Conservation (phyloP, 768 basidiomycete species). For the Podaxis sp. region DNA sequence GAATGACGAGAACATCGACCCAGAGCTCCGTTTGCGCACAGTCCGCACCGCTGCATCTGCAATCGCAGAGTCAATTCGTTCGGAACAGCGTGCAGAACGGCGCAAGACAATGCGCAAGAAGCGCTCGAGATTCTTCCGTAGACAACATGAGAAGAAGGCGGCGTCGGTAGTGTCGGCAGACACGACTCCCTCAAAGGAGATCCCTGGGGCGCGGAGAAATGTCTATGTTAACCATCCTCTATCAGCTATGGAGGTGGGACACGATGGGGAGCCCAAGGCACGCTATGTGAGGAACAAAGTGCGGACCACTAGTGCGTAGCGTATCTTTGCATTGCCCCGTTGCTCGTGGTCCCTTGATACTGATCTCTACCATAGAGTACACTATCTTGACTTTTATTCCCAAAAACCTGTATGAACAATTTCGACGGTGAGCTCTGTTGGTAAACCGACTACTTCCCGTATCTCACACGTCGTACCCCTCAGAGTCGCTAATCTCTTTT, state of each 20-base stretch:
- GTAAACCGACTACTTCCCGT: neutral
- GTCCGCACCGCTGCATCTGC: constrained; percentile 93
- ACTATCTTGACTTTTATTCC: constrained; percentile 89
- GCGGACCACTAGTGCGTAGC: constrained; percentile 82
- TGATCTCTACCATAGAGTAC: constrained; percentile 59
- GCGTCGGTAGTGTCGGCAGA: constrained; percentile 24
- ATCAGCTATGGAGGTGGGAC: constrained; percentile 62
- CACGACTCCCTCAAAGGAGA: constrained; percentile 33
- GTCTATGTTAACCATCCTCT: constrained; percentile 80
- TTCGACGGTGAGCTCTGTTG: constrained; percentile 65
- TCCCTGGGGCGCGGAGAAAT: constrained; percentile 62
- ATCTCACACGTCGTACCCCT: neutral
- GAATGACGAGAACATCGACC: constrained; percentile 73
- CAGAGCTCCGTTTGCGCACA: constrained; percentile 82
- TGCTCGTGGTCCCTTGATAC: constrained; percentile 10
- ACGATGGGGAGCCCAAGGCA: constrained; percentile 71
- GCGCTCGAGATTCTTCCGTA: constrained; percentile 60
- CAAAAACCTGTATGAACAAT: constrained; percentile 94
- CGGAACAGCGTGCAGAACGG: constrained; percentile 69
- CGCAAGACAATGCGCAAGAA: constrained; percentile 51
- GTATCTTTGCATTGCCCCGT: constrained; percentile 28
- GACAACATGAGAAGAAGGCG: constrained; percentile 46
- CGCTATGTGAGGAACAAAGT: constrained; percentile 94
- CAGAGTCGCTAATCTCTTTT: constrained; percentile 92
- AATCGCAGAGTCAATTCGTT: constrained; percentile 81